Evolutionary conservation across 129 eudicot species (phyloP), one percentile per base, ranked within the genome.

Genomic region (Chrysanthemum lavandulifolium): DNA sequence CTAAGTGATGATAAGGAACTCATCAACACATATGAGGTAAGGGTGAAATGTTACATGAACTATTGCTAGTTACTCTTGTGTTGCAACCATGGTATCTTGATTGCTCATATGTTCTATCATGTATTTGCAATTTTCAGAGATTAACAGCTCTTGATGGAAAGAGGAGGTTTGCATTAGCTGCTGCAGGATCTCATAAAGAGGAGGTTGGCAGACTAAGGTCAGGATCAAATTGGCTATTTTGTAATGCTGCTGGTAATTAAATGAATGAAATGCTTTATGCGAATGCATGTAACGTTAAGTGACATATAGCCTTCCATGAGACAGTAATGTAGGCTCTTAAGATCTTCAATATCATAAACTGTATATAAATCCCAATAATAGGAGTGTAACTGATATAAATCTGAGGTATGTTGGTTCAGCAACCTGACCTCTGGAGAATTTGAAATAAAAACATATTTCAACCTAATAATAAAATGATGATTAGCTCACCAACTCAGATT

Each of bases 141-240:
- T 84, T 95, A 82, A 95, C 99, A 6, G 96, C 99, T 57, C 89
- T 95, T 66, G 97, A 95, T 86, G 99, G 99, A 65, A 95, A 95
- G 75, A 79, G 99, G 75, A 79, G 97, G 78, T 95, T 95, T 70
- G 99, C 99, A 27, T 82, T 95, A 83, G 99, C 97, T 72, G 90
- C 99, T 63, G 99, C 96, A 65, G 86, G 79, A 82, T 90, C 99
- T 76, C 99, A 95, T 81, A 87, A 91, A 82, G 99, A 95, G 79
- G 99, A 95, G 85, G 95, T 86, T 71, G 96, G 91, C 79, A 84
- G 94, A 80, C 76, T 95, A 73, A 95, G 91, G 97, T 94, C 75
- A 75, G 88, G 64, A 80, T 72, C 71, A 61, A 23, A 51, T 10
- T 52, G 60, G 61, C 31, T 15, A 52, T 56, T 55, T 72, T 27